phyloP scores from a whole-genome alignment of 129 eudicot species.

The Cynara cardunculus region DNA sequence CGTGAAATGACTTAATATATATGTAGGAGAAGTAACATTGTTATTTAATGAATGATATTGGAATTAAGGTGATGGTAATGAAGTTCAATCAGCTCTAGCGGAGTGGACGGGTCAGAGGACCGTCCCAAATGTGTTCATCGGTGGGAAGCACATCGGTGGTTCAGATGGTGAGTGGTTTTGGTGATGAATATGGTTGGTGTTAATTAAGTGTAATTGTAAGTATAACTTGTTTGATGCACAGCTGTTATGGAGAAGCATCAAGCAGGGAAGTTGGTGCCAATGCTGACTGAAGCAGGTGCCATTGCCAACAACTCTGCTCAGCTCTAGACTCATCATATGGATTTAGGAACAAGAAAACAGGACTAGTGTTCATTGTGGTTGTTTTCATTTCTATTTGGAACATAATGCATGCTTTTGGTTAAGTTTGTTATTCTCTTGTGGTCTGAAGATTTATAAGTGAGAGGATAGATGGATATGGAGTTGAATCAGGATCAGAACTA shows the following conservation, averaged over 20 bases:
- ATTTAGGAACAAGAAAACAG: not conserved
- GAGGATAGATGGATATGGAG: too few species aligned
- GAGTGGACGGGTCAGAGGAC: conserved; percentile 91
- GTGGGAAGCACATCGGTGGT: conserved; percentile 86
- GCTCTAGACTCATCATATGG: conserved; percentile 14
- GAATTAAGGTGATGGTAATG: conserved; percentile 63
- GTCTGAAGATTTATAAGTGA: too few species aligned
- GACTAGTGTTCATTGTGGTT: not conserved
- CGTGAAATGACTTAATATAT: too few species aligned
- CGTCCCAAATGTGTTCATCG: conserved; percentile 89
- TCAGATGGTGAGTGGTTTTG: conserved; percentile 50
- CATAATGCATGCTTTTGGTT: not conserved
- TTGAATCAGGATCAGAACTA: too few species aligned
- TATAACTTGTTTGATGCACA: too few species aligned
- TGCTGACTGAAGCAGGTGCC: conserved; percentile 76
- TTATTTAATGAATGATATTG: not conserved
- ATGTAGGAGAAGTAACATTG: not conserved
- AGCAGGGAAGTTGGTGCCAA: conserved; percentile 68
- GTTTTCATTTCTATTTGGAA: not conserved
- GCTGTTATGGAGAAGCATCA: conserved; percentile 55
- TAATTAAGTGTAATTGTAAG: too few species aligned
- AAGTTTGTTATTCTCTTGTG: too few species aligned
- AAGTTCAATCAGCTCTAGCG: conserved; percentile 63
- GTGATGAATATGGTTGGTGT: not conserved
- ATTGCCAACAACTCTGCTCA: conserved; percentile 48